Conservation (phyloP, 495 filamentous ascomycete genomes). For the Barbatosphaeria neglecta region DNA sequence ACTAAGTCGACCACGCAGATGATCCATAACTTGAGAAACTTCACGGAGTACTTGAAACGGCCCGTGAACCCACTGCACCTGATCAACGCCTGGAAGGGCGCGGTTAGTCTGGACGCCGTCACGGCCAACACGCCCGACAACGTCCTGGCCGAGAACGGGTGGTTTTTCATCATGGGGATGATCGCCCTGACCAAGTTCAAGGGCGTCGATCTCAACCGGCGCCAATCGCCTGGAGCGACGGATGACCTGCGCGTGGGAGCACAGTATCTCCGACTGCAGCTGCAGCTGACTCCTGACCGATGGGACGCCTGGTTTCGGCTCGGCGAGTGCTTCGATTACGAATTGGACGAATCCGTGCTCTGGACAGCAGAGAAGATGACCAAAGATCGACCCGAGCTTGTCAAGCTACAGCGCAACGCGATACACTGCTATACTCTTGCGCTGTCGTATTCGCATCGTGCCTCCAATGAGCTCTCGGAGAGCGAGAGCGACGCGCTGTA, state of each 20-base stretch:
- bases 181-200: slow-evolving; percentile 81
- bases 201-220: slow-evolving; percentile 56
- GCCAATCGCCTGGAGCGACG: slow-evolving; percentile 61
- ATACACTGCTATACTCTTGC: slow-evolving; percentile 95
- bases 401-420: slow-evolving; percentile 62
- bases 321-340: slow-evolving; percentile 81
- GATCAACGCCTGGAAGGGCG: slow-evolving; percentile 64
- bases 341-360: slow-evolving; percentile 81
- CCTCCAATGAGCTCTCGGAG: slow-evolving; percentile 26
- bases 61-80: slow-evolving; percentile 76
- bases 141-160: slow-evolving; percentile 65
- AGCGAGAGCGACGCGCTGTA: slow-evolving; percentile 58
- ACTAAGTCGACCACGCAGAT: slow-evolving; percentile 57
- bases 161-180: slow-evolving; percentile 87
- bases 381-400: slow-evolving; percentile 63
- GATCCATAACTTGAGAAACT: slow-evolving; percentile 60
- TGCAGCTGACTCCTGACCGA: slow-evolving; percentile 70
- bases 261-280: slow-evolving; percentile 69
- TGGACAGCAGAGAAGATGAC: slow-evolving; percentile 98
- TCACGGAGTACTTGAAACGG: slow-evolving; percentile 63
- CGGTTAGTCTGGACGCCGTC: slow-evolving; percentile 48
- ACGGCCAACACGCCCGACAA: slow-evolving; percentile 37
- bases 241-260: slow-evolving; percentile 80
- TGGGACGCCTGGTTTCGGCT: slow-evolving; percentile 98
- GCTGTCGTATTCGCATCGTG: slow-evolving; percentile 55